Base-by-base conservation (phyloP, 768 basidiomycete species). In the Kwoniella dejecticola region DNA sequence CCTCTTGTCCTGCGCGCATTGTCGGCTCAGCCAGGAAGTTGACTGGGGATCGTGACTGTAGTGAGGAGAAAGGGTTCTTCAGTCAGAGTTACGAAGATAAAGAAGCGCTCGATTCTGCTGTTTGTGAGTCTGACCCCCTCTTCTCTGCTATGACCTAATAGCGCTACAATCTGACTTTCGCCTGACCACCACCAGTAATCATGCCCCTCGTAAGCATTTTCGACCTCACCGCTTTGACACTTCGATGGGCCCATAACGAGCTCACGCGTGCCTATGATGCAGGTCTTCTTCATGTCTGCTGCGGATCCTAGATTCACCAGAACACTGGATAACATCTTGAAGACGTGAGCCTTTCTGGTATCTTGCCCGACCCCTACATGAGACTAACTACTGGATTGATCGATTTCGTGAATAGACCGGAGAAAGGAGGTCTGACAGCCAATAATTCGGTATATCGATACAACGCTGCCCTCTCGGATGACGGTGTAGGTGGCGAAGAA, bases 401-500 rank as follows among this genome's bases (percentile, higher is more conserved):
- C 7, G 15, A 36, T 36, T 36, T 15, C 15, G 33, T 15, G n/a
- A n/a, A n/a, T 17, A 72, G 71, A 13, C 91, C 89, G 0, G 93
- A 97, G 76, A 84, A 89, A 55, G 94, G 93, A 0, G 94, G 94
- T 27, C 81, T 96, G 74, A 91, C 89, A 3, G 89, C 91, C 1
- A 96, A 96, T 76, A 88, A 75, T 53, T 70, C 77, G 17, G 79
- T 80, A 5, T 95, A 89, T 74, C 87, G 94, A 7, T 97, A 97
- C 77, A 91, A 98, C 74, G 87, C 89, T 12, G 80, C 77, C 24
- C 89, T 89, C 76, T 87, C 90, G 0, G 88, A 89, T 59, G 95
- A 97, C 69, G 95, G 95, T 6, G 91, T 97, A 12, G 94, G 95
- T 1, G 93, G 94, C 1, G 91, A 95, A 66, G 94, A 96, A 79